Percentiles rank a stretch among this genome's conserved stretches.
These are phyloP conservation scores for Pichia cactophila DNA, from an alignment of 1,139 yeast species.

Conservation along the genomic window DNA sequence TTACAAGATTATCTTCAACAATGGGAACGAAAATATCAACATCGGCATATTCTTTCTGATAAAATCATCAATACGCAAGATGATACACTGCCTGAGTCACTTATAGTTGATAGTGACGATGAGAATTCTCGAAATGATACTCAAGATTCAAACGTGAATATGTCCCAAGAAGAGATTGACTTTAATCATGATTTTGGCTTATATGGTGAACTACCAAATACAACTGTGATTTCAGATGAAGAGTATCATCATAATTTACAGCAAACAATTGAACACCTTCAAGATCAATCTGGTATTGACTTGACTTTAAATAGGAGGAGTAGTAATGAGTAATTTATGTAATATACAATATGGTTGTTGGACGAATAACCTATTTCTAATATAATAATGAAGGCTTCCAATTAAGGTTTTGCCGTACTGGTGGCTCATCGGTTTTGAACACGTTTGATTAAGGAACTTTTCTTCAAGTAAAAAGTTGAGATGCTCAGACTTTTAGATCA, in stretches of 20 bases:
- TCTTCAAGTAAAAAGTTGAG: neutral
- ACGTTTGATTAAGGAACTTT: neutral
- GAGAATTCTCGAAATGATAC: neutral
- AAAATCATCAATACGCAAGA: conserved; percentile 4
- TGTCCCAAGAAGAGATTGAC: neutral
- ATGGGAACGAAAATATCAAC: conserved; percentile 9
- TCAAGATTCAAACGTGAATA: neutral
- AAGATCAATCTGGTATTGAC: conserved; percentile 7
- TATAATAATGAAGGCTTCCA: no score
- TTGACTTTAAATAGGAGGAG: conserved; percentile 1
- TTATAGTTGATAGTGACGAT: neutral
- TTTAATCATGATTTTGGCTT: conserved; percentile 5
- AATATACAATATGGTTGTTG: no score
- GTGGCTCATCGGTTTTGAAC: neutral
- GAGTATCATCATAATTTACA: conserved; percentile 1
- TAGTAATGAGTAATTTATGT: neutral
- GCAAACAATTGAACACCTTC: conserved; percentile 1
- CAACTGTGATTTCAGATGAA: conserved; percentile 1
- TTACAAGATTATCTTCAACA: conserved; percentile 9
- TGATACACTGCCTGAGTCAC: conserved; percentile 1
- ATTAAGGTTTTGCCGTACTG: no score
- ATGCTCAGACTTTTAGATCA: neutral
- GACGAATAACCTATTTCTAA: no score
- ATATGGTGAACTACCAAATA: conserved; percentile 5
- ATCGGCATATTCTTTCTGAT: conserved; percentile 6